These are phyloP conservation scores for Acrocalymma vagum DNA, from an alignment of 2,329 filamentous ascomycete species.

Conservation along the genomic window DNA sequence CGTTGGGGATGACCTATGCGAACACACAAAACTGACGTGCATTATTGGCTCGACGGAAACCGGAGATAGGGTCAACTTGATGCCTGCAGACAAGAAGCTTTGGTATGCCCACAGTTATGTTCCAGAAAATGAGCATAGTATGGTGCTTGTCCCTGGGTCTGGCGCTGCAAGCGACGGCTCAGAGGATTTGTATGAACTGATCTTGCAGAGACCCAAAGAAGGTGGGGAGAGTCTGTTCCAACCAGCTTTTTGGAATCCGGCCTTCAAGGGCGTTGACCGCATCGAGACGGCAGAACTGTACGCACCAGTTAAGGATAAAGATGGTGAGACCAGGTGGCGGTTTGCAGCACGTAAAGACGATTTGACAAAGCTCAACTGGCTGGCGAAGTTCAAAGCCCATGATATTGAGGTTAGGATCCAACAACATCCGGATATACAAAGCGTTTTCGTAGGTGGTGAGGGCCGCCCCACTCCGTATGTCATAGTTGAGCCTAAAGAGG, in stretches of 20 bases:
- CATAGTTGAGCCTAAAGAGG: slow-evolving; percentile 21
- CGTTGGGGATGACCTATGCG: slow-evolving; percentile 21
- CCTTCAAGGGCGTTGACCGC: slow-evolving; percentile 28
- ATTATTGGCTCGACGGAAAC: slow-evolving; percentile 28
- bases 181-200: slow-evolving; percentile 43
- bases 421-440: slow-evolving; percentile 14
- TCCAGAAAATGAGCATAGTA: slow-evolving; percentile 20
- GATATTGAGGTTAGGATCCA: slow-evolving; percentile 23
- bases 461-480: slow-evolving; percentile 24
- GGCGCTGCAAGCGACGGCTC: slow-evolving; percentile 14
- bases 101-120: slow-evolving; percentile 26
- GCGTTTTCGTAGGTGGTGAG: slow-evolving; percentile 24
- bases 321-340: slow-evolving; percentile 24
- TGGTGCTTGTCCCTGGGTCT: slow-evolving; percentile 15
- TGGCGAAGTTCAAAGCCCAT: slow-evolving; percentile 26
- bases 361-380: slow-evolving; percentile 26
- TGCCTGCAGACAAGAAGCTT: slow-evolving; percentile 16
- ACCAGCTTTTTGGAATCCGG: slow-evolving; percentile 34
- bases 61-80: slow-evolving; percentile 15
- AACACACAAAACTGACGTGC: slow-evolving; percentile 17
- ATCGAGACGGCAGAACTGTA: slow-evolving; percentile 49
- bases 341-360: slow-evolving; percentile 28
- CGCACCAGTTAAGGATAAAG: slow-evolving; percentile 30
- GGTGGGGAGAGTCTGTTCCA: slow-evolving; percentile 36
- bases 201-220: slow-evolving; percentile 33